A percentile compares a stretch with the other conserved stretches of the same genome.
These are phyloP conservation scores for Cajanus cajan DNA, from an alignment of 306 rosid species.

Conservation along the genomic window DNA sequence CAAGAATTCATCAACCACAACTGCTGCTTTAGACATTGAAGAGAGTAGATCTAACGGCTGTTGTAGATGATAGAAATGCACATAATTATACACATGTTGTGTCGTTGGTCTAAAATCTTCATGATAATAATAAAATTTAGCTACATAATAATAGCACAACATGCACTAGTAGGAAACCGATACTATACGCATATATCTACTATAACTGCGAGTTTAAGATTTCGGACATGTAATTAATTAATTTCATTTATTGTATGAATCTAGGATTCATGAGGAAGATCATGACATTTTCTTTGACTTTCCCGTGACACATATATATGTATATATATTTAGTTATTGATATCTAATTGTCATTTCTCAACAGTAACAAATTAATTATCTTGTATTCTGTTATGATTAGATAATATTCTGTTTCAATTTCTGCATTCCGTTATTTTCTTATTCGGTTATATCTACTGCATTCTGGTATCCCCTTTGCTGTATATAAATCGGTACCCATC, in stretches of 20 bases:
- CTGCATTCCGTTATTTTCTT: no score
- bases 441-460: no score
- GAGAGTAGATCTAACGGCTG: conserved; percentile 26
- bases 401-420: no score
- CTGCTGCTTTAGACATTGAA: conserved; percentile 14
- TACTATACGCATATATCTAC: not conserved
- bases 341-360: not conserved
- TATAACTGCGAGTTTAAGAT: not conserved
- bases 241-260: not conserved
- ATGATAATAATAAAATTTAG: conserved; percentile 17
- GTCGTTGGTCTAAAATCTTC: conserved; percentile 15
- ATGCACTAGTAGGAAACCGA: not conserved
- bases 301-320: not conserved
- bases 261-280: not conserved
- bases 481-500: no score
- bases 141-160: not conserved
- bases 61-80: conserved; percentile 13
- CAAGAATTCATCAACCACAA: conserved; percentile 13
- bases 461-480: no score
- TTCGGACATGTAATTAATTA: not conserved
- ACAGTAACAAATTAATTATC: no score
- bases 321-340: not conserved
- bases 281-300: not conserved
- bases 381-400: no score
- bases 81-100: not conserved